Base-by-base conservation (phyloP, 2,329 filamentous ascomycete genomes). In the Aspergillus awamori region DNA sequence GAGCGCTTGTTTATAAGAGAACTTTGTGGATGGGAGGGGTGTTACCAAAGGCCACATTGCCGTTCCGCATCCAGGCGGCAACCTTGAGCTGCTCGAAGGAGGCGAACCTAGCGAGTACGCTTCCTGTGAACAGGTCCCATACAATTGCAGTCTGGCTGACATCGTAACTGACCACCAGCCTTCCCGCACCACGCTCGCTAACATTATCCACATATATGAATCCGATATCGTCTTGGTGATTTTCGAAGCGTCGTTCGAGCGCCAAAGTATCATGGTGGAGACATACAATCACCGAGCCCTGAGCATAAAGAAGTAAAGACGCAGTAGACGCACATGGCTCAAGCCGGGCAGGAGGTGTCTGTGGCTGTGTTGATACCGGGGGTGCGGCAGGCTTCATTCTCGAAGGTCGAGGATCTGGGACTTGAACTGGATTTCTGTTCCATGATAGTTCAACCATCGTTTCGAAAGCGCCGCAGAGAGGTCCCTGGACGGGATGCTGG, bases 11-110 rank as follows among this genome's bases (percentile, higher is more conserved):
- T 36, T 36, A 5, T 4, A 11, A 36, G 11, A 36, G 11, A 15
- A 36, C 33, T 69, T 68, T 30, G 4, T 30, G 10, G 67, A 5
- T 7, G 2, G 38, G 20, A 5, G n/a, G 33, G 4, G 8, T 8
- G 10, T 77, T 83, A 97, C 94, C 95, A 82, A 98, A 98, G 39
- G 92, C 94, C 67, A 99, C 89, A 79, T 97, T 96, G 58, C 95
- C 95, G 79, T 97, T 97, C 48, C 89, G 86, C 93, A 99, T 97
- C 92, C 95, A 99, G 11, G 91, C 84, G 39, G 93, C 94, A 30
- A 92, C 89, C 22, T 88, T 89, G 65, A 98, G 84, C 67, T 91
- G 87, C 72, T 96, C 92, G 72, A 96, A 97, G 0, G 93, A 95
- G 24, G 89, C 89, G 79, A 98, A 98, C n/a, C 93, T 86, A 41